Conservation (phyloP, 179 eudicot genomes). For the Pouteria campechiana region DNA sequence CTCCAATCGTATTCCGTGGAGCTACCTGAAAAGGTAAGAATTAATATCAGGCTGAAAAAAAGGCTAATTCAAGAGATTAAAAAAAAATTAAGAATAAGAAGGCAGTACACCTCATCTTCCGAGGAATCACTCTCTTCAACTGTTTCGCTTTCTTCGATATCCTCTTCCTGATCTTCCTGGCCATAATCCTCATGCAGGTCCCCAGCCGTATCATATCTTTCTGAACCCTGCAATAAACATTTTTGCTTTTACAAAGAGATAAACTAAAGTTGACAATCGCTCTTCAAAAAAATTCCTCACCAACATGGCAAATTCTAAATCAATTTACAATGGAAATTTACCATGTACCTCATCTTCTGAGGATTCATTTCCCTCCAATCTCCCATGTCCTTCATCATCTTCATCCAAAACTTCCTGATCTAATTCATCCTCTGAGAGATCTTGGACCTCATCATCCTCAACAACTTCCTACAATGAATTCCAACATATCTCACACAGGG, state of each 20-base stretch:
- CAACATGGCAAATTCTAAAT: background rate
- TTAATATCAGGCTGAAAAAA: background rate
- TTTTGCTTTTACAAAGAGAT: background rate
- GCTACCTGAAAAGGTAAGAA: slow-evolving; percentile 40
- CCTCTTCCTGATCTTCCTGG: slow-evolving; percentile 10
- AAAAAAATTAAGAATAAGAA: background rate
- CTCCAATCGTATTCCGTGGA: slow-evolving; percentile 88
- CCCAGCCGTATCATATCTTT: background rate
- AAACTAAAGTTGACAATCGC: background rate
- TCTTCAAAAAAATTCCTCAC: background rate
- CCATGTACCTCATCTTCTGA: slow-evolving; percentile 42
- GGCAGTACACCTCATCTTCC: slow-evolving; percentile 79
- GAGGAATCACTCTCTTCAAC: slow-evolving; percentile 95
- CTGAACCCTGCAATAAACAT: slow-evolving; percentile 13
- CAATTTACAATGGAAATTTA: slow-evolving; percentile 8
- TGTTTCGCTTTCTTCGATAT: slow-evolving; percentile 30
- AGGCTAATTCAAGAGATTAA: background rate
- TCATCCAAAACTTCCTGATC: slow-evolving; percentile 18
- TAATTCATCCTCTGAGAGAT: too few relatives aligned
- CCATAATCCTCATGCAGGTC: slow-evolving; percentile 8
- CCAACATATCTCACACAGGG: too few relatives aligned
- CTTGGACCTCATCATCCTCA: too few relatives aligned
- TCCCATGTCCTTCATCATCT: slow-evolving; percentile 20
- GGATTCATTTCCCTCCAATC: slow-evolving; percentile 16
- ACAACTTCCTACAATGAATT: too few relatives aligned